Evolutionary conservation across 2,329 filamentous ascomycete genomes (phyloP).

Genomic region (Penicillium brasilianum): DNA sequence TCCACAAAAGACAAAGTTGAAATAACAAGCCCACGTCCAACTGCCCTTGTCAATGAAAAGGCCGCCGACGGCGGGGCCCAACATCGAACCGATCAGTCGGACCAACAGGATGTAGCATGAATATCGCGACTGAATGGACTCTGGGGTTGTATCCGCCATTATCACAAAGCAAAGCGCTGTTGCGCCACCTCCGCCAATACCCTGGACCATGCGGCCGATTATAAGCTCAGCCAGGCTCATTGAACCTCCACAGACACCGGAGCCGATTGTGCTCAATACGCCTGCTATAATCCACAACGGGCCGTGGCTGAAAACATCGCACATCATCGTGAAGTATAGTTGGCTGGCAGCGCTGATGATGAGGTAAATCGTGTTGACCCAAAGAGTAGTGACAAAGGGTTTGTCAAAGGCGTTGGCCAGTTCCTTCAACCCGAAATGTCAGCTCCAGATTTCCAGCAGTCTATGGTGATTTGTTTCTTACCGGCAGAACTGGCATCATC

Average conservation of each 20-base stretch:
- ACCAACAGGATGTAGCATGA: slow-evolving; percentile 39
- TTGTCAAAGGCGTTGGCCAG: slow-evolving; percentile 43
- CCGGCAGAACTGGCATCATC: slow-evolving; percentile 53
- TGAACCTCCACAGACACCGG: slow-evolving; percentile 50
- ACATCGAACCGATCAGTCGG: slow-evolving; percentile 39
- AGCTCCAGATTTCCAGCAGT: background rate
- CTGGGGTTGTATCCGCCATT: slow-evolving; percentile 48
- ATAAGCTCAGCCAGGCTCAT: slow-evolving; percentile 46
- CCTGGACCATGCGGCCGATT: slow-evolving; percentile 52
- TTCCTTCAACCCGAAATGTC: slow-evolving; percentile 21
- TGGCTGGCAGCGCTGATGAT: slow-evolving; percentile 41
- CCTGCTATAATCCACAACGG: slow-evolving; percentile 51
- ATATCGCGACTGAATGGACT: slow-evolving; percentile 40
- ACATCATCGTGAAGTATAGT: slow-evolving; percentile 37
- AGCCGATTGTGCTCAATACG: slow-evolving; percentile 53
- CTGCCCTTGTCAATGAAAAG: slow-evolving; percentile 32
- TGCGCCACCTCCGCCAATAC: slow-evolving; percentile 54
- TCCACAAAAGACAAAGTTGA: slow-evolving; percentile 40
- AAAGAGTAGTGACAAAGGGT: slow-evolving; percentile 50
- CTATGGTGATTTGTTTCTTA: slow-evolving; percentile 29
- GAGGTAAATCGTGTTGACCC: slow-evolving; percentile 57
- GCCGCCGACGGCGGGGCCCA: slow-evolving; percentile 36
- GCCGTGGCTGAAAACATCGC: slow-evolving; percentile 53
- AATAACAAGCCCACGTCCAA: slow-evolving; percentile 39
- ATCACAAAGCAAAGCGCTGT: slow-evolving; percentile 50